phyloP scores from a whole-genome alignment of 345 rosid species.

The Microthlaspi erraticum region DNA sequence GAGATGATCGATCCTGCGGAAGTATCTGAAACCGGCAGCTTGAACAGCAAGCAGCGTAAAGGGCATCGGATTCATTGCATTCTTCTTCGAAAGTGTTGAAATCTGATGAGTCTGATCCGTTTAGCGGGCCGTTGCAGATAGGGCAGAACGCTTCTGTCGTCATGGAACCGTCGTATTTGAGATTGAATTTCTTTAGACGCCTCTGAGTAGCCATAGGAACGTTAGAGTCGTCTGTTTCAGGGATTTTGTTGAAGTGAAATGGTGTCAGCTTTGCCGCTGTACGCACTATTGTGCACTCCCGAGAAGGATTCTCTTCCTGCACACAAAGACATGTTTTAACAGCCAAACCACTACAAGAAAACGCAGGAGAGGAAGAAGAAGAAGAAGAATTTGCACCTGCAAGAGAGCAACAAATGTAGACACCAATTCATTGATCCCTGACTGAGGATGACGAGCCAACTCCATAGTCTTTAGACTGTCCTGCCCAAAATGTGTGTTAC shows the following conservation, averaged over 20 bases:
- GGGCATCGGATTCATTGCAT: constrained; percentile 40
- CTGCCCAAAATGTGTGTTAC: constrained; percentile 58
- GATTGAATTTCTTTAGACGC: constrained; percentile 74
- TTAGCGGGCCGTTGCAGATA: constrained; percentile 74
- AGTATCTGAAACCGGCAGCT: constrained; percentile 91
- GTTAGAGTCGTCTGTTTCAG: constrained; percentile 63
- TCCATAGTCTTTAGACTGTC: constrained; percentile 79
- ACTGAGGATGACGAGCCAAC: constrained; percentile 46
- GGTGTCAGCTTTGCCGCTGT: constrained; percentile 96
- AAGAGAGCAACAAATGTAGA: constrained; percentile 80
- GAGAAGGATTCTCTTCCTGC: constrained; percentile 91
- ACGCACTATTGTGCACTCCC: constrained; percentile 83
- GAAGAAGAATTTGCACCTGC: constrained; percentile 55
- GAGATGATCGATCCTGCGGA: constrained; percentile 62
- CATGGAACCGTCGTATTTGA: constrained; percentile 62
- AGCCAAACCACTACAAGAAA: not conserved
- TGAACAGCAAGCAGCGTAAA: constrained; percentile 67
- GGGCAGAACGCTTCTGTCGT: constrained; percentile 82
- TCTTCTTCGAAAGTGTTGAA: constrained; percentile 35
- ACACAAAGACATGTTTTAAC: constrained; percentile 17
- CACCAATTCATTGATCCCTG: constrained; percentile 79
- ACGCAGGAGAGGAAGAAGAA: not conserved
- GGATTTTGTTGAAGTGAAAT: constrained; percentile 81
- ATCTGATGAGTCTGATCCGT: constrained; percentile 49
- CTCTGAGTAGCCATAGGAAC: constrained; percentile 83